A percentile compares a stretch with the other conserved stretches of the same genome.
Evolutionary conservation across 768 basidiomycete genomes (phyloP).

Genomic region (Infundibulicybe gibba): DNA sequence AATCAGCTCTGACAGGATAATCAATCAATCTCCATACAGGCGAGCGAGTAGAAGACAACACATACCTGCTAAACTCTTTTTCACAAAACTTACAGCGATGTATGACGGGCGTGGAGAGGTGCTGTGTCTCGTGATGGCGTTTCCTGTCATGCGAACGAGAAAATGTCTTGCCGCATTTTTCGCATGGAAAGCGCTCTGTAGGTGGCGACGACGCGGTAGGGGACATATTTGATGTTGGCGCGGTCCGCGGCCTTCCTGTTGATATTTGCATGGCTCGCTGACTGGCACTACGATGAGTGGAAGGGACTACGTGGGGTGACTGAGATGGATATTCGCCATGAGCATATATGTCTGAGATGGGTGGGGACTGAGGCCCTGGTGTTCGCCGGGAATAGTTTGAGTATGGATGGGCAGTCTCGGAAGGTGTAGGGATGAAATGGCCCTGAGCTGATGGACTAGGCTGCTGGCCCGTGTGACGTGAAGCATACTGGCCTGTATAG

Average conservation of each 20-base stretch:
- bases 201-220: slow-evolving; percentile 29
- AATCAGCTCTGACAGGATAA: slow-evolving; percentile 27
- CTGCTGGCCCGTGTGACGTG: slow-evolving; percentile 11
- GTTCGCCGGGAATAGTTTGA: slow-evolving; percentile 20
- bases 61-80: slow-evolving; percentile 73
- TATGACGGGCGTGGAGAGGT: slow-evolving; percentile 56
- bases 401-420: slow-evolving; percentile 33
- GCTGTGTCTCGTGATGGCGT: slow-evolving; percentile 77
- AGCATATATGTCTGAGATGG: slow-evolving; percentile 12
- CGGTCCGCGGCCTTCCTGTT: slow-evolving; percentile 36
- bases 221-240: slow-evolving; percentile 23
- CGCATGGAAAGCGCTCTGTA: slow-evolving; percentile 68
- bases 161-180: slow-evolving; percentile 75
- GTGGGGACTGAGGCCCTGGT: slow-evolving; percentile 16
- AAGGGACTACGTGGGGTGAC: slow-evolving; percentile 13
- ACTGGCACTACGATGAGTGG: slow-evolving; percentile 1
- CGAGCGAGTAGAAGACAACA: slow-evolving; percentile 7
- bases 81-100: slow-evolving; percentile 72
- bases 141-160: slow-evolving; percentile 80
- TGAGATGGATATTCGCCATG: slow-evolving; percentile 14
- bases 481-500: slow-evolving; percentile 14
- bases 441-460: slow-evolving; percentile 15
- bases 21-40: slow-evolving; percentile 6
- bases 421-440: slow-evolving; percentile 48
- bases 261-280: slow-evolving; percentile 33